A percentile compares a stretch with the other conserved stretches of the same genome.
Conservation (phyloP, 2,329 filamentous ascomycete species). For the Cercospora beticola region DNA sequence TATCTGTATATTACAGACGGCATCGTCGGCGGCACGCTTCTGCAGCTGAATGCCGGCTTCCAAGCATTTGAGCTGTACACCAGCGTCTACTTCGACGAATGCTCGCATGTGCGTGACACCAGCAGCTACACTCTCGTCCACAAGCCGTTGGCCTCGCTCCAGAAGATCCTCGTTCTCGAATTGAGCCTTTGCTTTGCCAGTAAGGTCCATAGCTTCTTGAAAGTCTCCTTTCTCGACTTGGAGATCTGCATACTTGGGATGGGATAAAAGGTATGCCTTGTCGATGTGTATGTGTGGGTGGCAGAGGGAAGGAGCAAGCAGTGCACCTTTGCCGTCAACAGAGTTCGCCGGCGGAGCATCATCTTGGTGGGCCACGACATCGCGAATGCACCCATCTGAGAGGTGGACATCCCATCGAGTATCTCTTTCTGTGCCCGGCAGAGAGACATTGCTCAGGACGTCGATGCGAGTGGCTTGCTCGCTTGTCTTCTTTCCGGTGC, state of each 20-base stretch:
- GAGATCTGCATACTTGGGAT: constrained; percentile 60
- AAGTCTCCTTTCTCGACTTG: constrained; percentile 63
- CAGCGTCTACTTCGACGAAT: constrained; percentile 69
- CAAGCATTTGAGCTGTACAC: constrained; percentile 59
- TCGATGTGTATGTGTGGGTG: constrained; percentile 74
- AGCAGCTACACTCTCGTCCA: constrained; percentile 62
- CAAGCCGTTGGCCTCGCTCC: constrained; percentile 62
- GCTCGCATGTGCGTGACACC: constrained; percentile 69
- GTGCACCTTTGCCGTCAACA: constrained; percentile 44
- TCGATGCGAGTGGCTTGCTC: not conserved
- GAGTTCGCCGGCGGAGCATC: not conserved
- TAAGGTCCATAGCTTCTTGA: constrained; percentile 62
- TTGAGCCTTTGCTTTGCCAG: constrained; percentile 59
- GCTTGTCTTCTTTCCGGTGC: not conserved
- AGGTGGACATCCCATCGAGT: constrained; percentile 23
- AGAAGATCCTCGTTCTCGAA: constrained; percentile 65
- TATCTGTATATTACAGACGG: constrained; percentile 62
- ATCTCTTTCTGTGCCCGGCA: constrained; percentile 11
- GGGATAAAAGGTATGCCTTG: constrained; percentile 61
- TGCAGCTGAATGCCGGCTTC: constrained; percentile 59
- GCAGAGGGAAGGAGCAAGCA: constrained; percentile 60
- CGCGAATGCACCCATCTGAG: constrained; percentile 6
- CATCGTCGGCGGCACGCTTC: constrained; percentile 46
- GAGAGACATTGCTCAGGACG: constrained; percentile 15
- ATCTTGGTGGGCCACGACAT: not conserved